These are phyloP conservation scores for Candida loeiensis DNA, from an alignment of 805 yeast genomes.

Conservation along the genomic window DNA sequence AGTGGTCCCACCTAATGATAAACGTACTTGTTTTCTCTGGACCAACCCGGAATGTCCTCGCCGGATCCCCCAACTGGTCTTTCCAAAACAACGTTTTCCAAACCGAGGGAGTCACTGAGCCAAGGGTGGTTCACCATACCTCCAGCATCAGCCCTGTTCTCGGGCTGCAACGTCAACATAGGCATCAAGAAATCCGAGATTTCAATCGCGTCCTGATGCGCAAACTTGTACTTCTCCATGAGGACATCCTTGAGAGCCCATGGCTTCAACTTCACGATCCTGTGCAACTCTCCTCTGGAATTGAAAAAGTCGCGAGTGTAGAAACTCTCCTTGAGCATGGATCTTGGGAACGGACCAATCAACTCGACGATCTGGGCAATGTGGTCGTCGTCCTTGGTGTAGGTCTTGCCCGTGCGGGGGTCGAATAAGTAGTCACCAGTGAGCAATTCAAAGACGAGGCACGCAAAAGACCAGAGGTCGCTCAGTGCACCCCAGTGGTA, in stretches of 20 bases:
- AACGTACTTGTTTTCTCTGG: conserved; percentile 41
- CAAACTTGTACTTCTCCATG: conserved; percentile 77
- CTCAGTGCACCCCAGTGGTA: conserved; percentile 88
- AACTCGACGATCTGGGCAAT: conserved; percentile 91
- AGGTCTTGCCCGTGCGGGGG: conserved; percentile 74
- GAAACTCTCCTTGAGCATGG: conserved; percentile 55
- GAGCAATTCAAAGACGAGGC: conserved; percentile 81
- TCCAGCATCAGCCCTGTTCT: conserved; percentile 88
- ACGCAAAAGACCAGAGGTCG: conserved; percentile 95
- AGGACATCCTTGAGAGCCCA: conserved; percentile 87
- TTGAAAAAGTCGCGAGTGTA: conserved; percentile 63
- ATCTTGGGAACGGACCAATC: conserved; percentile 63
- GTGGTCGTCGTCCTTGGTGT: conserved; percentile 91
- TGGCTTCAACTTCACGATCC: conserved; percentile 77
- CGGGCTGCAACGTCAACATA: conserved; percentile 79
- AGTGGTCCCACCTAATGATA: conserved; percentile 1
- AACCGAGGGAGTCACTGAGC: conserved; percentile 73
- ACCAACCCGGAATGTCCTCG: conserved; percentile 90
- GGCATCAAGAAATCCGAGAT: conserved; percentile 77
- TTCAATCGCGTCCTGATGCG: conserved; percentile 63
- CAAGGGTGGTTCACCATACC: conserved; percentile 88
- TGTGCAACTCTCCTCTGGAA: conserved; percentile 65
- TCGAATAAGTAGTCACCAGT: conserved; percentile 96
- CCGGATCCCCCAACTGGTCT: conserved; percentile 79
- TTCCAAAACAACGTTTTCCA: conserved; percentile 67